Base-by-base conservation (phyloP, 2,329 filamentous ascomycete species). In the Ilyonectria destructans region DNA sequence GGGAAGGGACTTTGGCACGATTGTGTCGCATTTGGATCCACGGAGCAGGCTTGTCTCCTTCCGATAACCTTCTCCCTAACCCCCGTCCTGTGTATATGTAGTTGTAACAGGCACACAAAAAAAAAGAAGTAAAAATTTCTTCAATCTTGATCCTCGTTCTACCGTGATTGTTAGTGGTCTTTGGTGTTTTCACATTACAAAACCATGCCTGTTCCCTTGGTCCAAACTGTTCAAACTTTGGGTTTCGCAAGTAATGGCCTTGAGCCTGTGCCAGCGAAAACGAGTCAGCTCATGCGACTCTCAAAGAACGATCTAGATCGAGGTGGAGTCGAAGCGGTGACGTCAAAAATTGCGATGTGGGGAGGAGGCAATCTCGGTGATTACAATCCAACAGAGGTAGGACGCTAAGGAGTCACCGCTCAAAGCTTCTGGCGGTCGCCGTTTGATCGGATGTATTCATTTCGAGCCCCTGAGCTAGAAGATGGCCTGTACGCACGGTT, bases 51-150 rank as follows among this genome's bases (percentile, higher is more conserved):
- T 68, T 69, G 65, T 62, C 57, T 65, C 67, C 58, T 60, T 68
- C 58, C 35, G 67, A 62, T 70, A 60, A 56, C 65, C 68, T 70
- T 76, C 72, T 75, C 71, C 69, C 55, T 55, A 65, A 64, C 67
- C 72, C 70, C 69, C 67, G 65, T 74, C 74, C 76, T 80, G 73
- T 79, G 77, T 79, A 78, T 81, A 79, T 77, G 76, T 80, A 82
- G 78, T 76, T 82, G 77, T 79, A 77, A 80, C 77, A 82, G 76
- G 77, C 76, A 78, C 74, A 43, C 51, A 37, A 79, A 79, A 78
- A 76, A 80, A 80, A 80, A 78, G 74, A 77, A 79, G 74, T 71
- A 79, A 79, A 80, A 82, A 69, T 77, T 75, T 69, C 70, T 74
- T 71, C 57, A 72, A 6, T 21, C 5, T 33, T 37, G 4, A 15